These are phyloP conservation scores for Selaginella moellendorffii DNA, from an alignment of 75 land plant species.

Conservation along the genomic window DNA sequence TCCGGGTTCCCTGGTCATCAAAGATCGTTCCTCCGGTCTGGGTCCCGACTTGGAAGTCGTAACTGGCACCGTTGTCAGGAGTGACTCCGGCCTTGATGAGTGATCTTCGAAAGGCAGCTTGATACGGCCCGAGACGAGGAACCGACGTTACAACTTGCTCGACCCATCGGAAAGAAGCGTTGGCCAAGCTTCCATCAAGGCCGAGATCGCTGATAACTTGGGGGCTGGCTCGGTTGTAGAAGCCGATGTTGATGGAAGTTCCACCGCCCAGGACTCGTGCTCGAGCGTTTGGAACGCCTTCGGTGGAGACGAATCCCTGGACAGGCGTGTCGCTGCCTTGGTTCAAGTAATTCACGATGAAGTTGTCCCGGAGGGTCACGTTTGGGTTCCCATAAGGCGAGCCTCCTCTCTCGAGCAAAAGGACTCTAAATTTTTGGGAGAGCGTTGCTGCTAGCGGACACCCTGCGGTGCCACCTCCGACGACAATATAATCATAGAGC, in stretches of 20 bases:
- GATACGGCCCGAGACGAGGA: slow-evolving; percentile 39
- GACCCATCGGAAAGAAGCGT: slow-evolving; percentile 59
- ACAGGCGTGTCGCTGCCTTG: slow-evolving; percentile 35
- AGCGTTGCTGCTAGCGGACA: no score
- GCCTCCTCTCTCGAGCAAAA: slow-evolving; percentile 70
- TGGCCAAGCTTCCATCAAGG: slow-evolving; percentile 50
- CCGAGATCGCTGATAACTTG: slow-evolving; percentile 16
- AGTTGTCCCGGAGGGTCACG: slow-evolving; percentile 33
- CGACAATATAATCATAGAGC: no score
- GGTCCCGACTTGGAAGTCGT: no score
- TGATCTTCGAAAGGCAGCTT: slow-evolving; percentile 49
- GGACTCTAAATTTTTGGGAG: slow-evolving; percentile 33
- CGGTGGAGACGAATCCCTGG: slow-evolving; percentile 53
- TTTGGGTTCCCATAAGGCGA: slow-evolving; percentile 51
- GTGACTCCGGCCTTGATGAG: no score
- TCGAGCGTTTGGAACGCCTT: slow-evolving; percentile 57
- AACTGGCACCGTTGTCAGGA: no score
- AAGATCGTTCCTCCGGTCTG: slow-evolving; percentile 74
- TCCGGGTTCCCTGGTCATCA: slow-evolving; percentile 41
- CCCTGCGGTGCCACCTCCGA: no score
- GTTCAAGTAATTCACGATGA: slow-evolving; percentile 32
- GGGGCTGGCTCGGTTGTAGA: slow-evolving; percentile 54
- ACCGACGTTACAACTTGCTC: slow-evolving; percentile 38
- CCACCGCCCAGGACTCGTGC: slow-evolving; percentile 81
- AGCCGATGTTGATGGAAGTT: slow-evolving; percentile 62